Evolutionary conservation across 768 basidiomycete species (phyloP).

Genomic region (Russula abietina): DNA sequence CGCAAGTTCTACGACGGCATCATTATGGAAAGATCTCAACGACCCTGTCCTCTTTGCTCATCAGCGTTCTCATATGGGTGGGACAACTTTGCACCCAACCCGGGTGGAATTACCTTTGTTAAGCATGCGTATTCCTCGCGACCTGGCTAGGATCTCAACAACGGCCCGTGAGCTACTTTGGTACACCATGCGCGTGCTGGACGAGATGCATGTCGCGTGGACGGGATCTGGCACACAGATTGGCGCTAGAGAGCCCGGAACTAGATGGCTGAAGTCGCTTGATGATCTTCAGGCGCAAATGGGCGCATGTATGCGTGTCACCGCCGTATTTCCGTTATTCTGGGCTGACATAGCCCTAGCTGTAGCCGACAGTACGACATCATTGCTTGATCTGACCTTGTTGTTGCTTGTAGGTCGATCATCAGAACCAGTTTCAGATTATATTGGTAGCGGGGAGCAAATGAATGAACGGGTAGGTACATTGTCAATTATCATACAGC

Average conservation of each 20-base stretch:
- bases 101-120: conserved; percentile 54
- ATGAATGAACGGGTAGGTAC: conserved; percentile 70
- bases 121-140: conserved; percentile 48
- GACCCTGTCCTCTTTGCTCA: conserved; percentile 48
- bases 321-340: conserved; percentile 35
- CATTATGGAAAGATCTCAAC: conserved; percentile 44
- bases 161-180: conserved; percentile 63
- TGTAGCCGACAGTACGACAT: conserved; percentile 49
- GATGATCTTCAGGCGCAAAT: conserved; percentile 48
- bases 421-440: conserved; percentile 67
- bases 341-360: conserved; percentile 2
- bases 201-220: conserved; percentile 71
- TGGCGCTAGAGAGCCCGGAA: conserved; percentile 68
- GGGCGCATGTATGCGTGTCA: conserved; percentile 50
- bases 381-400: conserved; percentile 64
- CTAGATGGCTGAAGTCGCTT: conserved; percentile 62
- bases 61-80: conserved; percentile 31
- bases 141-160: conserved; percentile 66
- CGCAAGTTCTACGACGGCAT: conserved; percentile 26
- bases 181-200: conserved; percentile 63
- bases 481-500: neutral
- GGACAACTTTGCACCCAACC: conserved; percentile 38
- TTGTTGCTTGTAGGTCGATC: conserved; percentile 65
- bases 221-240: conserved; percentile 58
- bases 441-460: conserved; percentile 69